Evolutionary conservation across 345 rosid species (phyloP), one percentile per base, ranked within the genome.

Genomic region (Conringia planisiliqua): DNA sequence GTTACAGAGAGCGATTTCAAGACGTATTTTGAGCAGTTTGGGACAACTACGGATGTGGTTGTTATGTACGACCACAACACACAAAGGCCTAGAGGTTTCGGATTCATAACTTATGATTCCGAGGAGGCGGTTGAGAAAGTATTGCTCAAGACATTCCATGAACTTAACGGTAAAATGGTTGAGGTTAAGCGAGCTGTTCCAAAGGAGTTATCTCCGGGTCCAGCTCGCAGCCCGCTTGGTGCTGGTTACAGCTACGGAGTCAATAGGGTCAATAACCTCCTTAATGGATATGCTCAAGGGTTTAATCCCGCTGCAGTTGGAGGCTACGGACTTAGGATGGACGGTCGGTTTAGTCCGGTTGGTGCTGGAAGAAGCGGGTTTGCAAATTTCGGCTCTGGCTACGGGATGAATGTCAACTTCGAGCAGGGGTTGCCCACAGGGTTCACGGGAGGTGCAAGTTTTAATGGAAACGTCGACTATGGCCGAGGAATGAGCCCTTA

Each of bases 1-100:
- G 89, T 91, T 55, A 89, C 92, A 0, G 88, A 86, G 73, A 79
- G 79, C 42, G 92, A 89, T 66, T 93, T 93, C 50, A 88, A 85
- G 85, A 83, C 71, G 55, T 90, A 93, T 84, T 93, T 93, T 48
- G 97, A 83, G 77, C 97, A 92, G 80, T 95, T 86, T 65, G 99
- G 99, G 52, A 85, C 75, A 46, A 87, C 90, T 33, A 92, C 89
- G 3, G 99, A 95, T 76, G 97, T 92, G 56, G 97, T 92, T 50
- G 97, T 95, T 60, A 95, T 95, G 99, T 92, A 95, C 77, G 99
- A 95, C 77, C 99, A 95, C 86, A 95, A 89, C 76, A 95, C 97
- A 22, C 97, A 89, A 64, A 86, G 99, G 83, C 99, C 99, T 65
- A 90, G 99, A 86, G 99, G 99, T 59, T 95, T 92, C 33, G 97